A percentile compares a stretch with the other conserved stretches of the same genome.
These are phyloP conservation scores for Neurospora sp. DNA, from an alignment of 495 filamentous ascomycete species.

Conservation along the genomic window DNA sequence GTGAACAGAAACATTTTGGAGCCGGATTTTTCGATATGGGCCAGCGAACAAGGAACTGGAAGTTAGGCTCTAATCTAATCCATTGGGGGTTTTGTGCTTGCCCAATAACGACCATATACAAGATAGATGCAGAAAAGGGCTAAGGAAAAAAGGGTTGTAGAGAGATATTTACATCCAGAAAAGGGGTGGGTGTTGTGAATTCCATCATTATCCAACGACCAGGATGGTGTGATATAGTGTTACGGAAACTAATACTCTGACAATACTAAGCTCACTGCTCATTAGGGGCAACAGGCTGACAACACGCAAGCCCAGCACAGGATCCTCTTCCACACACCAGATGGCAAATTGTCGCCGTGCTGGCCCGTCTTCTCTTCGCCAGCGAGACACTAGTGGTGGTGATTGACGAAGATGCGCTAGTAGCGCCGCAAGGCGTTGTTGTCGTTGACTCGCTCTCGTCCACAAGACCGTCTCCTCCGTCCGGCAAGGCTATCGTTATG, in stretches of 20 bases:
- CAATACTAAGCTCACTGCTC: background rate
- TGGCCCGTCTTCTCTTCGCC: background rate
- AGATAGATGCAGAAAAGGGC: background rate
- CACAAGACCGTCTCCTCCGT: background rate
- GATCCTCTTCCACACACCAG: background rate
- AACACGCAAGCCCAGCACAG: background rate
- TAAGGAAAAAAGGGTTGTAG: background rate
- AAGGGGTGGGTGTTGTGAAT: background rate
- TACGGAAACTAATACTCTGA: background rate
- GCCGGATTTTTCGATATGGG: background rate
- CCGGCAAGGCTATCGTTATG: background rate
- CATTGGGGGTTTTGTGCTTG: background rate
- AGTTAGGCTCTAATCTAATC: background rate
- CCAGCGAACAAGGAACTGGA: background rate
- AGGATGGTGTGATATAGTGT: background rate
- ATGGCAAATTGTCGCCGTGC: background rate
- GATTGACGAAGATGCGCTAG: background rate
- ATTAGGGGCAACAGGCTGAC: background rate
- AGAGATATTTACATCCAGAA: background rate
- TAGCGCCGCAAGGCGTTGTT: background rate
- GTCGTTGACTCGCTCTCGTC: background rate
- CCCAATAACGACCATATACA: background rate
- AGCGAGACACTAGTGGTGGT: background rate
- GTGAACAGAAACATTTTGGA: background rate
- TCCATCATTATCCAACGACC: too few species aligned